Evolutionary conservation across 23 red algal species (phyloP), one percentile per base, ranked within the genome.

Genomic region (Gracilaria caudata): DNA sequence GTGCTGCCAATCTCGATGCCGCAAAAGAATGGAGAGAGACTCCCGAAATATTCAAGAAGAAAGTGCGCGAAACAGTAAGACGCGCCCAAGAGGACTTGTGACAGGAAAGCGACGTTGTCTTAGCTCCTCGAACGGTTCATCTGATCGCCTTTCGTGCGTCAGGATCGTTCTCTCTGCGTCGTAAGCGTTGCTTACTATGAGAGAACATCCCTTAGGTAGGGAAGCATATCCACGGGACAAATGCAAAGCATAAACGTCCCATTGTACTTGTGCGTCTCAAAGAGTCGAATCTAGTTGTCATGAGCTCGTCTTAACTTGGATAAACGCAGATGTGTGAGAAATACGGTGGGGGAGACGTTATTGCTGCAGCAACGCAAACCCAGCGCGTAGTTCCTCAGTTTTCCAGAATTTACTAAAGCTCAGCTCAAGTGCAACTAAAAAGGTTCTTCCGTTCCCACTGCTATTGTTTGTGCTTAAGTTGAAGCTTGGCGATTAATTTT

Each of bases 21-120:
- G 97, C 97, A 13, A 99, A 99, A 84, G 91, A 99, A 88, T 96
- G 93, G 97, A 77, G 97, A 86, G 93, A 95, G 40, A 87, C 92
- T 16, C 88, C 74, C n/a, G 89, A 95, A 33, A 79, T 86, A 73
- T 99, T 95, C 78, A 92, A 93, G 76, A 93, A 87, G 90, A 94
- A 93, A 84, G 97, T 99, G 28, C 85, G 89, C 34, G 80, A 89
- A 43, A 93, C 90, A 21, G 97, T 99, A 35, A 78, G 94, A 29
- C 82, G 92, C 36, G 91, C 93, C 4, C 92, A 89, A 72, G 96
- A 98, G 85, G 96, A 95, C 68, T 77, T 77, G 94, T 88, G 79
- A 86, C 44, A 19, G 25, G 13, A 43, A 13, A 8, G 38, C 38
- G 1, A 39, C 28, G 25, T 7, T 75, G n/a, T 47, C 16, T 5